Evolutionary conservation across 2,329 filamentous ascomycete species (phyloP).

Genomic region (Trichoderma sp.): DNA sequence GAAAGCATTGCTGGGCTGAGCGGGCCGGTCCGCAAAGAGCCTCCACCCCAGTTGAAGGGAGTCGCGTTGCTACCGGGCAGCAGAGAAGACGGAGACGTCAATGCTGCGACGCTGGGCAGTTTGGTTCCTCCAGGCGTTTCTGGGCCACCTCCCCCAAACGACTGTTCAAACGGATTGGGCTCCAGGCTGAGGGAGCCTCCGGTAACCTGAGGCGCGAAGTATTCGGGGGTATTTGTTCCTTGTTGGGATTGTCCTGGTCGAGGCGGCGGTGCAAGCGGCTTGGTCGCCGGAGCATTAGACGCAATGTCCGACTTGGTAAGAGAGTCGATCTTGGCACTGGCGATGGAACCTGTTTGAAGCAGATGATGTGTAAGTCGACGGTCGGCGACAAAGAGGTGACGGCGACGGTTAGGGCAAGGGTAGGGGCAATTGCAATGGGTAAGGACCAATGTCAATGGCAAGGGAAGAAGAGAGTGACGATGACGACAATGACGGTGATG

Average conservation of each 20-base stretch:
- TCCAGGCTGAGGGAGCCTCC: slow-evolving; percentile 67
- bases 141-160: slow-evolving; percentile 67
- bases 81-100: slow-evolving; percentile 86
- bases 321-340: slow-evolving; percentile 48
- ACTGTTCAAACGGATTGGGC: slow-evolving; percentile 96
- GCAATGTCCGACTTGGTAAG: slow-evolving; percentile 48
- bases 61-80: slow-evolving; percentile 70
- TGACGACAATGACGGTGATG: not conserved
- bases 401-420: slow-evolving; percentile 1
- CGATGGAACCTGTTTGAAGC: slow-evolving; percentile 38
- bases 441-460: not conserved
- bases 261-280: slow-evolving; percentile 69
- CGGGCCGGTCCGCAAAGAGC: slow-evolving; percentile 86
- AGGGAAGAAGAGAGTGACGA: not conserved
- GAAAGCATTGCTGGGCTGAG: slow-evolving; percentile 97
- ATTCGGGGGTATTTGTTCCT: slow-evolving; percentile 61
- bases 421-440: not conserved
- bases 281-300: slow-evolving; percentile 58
- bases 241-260: slow-evolving; percentile 53
- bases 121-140: slow-evolving; percentile 83
- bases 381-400: not conserved
- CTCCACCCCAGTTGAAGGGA: slow-evolving; percentile 74
- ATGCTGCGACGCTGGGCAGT: slow-evolving; percentile 81
- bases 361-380: slow-evolving; percentile 4
- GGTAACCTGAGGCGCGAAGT: slow-evolving; percentile 58